Base-by-base conservation (phyloP, 352 stramenopile species). In the Phytophthora vignae region DNA sequence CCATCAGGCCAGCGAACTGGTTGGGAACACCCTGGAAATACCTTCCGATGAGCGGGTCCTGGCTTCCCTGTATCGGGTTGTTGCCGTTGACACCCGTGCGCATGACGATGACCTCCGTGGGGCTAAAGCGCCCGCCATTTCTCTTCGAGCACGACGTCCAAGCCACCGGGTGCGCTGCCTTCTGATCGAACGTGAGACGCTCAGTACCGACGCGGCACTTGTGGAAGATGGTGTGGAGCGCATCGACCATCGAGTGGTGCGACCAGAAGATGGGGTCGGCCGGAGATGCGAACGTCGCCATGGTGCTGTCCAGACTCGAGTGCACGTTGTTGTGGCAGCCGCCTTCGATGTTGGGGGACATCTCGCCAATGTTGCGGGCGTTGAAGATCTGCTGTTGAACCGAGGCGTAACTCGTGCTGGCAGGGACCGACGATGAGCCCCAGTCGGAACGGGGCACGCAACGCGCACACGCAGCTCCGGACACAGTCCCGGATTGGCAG, bases 201-300 rank as follows among this genome's bases (percentile, higher is more conserved):
- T 55, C 33, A 9, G 78, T 74, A 15, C 85, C 84, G 2, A 91
- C 82, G 7, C 77, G 74, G 61, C 88, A 95, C 64, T 92, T 86
- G 83, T 91, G 78, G 77, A 91, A 93, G 38, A 93, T 67, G 9
- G 73, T 69, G 63, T 92, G 81, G 15, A 95, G 68, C 46, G 83
- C 52, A 60, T 95, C 88, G 4, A 95, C 67, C 63, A 81, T 90
- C 1, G 82, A 73, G 68, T 95, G 88, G 59, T 93, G 84, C n/a
- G 85, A 93, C 78, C 78, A 95, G 69, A 95, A 95, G 27, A 94
- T 71, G 9, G 86, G 86, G 48, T 95, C 88, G 0, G 75, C 33
- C 0, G 87, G 83, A 14, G 85, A 80, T 29, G 76, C 69, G 55
- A 91, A 85, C 6, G 78, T 84, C 2, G 63, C 64, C 78, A 95